Conservation (phyloP, 768 basidiomycete species). For the Calocybe gangraenosa region DNA sequence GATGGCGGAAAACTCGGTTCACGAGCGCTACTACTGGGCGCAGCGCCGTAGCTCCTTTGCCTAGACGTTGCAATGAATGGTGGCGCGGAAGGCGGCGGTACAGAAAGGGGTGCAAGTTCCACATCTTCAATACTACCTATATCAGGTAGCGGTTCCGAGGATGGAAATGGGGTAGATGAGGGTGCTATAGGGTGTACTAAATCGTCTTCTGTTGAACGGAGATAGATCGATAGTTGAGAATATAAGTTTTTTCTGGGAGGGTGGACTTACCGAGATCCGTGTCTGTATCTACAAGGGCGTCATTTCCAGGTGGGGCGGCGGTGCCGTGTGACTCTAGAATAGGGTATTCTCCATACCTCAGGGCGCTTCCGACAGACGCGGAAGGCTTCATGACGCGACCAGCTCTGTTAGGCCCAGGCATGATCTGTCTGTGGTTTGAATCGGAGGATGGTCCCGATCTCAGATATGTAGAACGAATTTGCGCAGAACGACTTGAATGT, state of each 20-base stretch:
- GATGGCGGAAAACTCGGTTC: constrained; percentile 5
- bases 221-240: neutral
- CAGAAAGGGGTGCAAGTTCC: constrained; percentile 25
- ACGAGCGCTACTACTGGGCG: constrained; percentile 24
- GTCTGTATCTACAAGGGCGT: constrained; percentile 24
- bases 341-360: constrained; percentile 11
- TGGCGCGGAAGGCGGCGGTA: constrained; percentile 20
- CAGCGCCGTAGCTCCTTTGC: constrained; percentile 25
- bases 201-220: constrained; percentile 17
- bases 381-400: constrained; percentile 44
- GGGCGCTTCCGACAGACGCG: constrained; percentile 18
- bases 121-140: constrained; percentile 25
- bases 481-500: constrained; percentile 18
- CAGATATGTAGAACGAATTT: constrained; percentile 15
- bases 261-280: constrained; percentile 33
- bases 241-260: neutral
- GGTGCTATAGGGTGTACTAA: constrained; percentile 6
- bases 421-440: constrained; percentile 34
- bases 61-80: constrained; percentile 19
- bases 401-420: constrained; percentile 41
- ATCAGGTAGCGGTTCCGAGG: constrained; percentile 10
- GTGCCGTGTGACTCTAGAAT: constrained; percentile 34
- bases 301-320: constrained; percentile 27
- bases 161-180: constrained; percentile 20
- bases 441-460: constrained; percentile 23